Evolutionary conservation across 768 basidiomycete genomes (phyloP), one percentile per base, ranked within the genome.

Genomic region (Tylopilus plumbeoviolaceoides): DNA sequence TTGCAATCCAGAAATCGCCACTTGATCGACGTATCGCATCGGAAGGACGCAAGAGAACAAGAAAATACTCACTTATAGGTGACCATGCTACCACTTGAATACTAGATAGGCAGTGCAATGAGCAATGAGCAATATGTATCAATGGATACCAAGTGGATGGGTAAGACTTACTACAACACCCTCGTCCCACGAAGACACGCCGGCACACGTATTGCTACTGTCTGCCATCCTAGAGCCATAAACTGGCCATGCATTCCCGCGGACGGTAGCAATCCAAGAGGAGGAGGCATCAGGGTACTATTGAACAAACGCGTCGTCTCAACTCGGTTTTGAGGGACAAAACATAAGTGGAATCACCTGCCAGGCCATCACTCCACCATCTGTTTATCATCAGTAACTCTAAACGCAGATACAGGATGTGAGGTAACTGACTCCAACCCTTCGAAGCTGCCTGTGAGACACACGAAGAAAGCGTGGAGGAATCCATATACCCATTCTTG

Each of bases 371-470:
- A 73, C 70, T 27, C 74, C 74, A 14, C 33, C 74, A 39, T 60
- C 74, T 75, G 3, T 20, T 43, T 11, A 18, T 18, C 7, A 20
- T 57, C 7, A 64, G 57, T 31, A 47, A 40, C 5, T 25, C 21
- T 15, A 39, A 4, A n/a, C 2, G 18, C 1, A 18, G 38, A 51
- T 23, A 47, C 23, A 48, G n/a, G 4, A 38, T 43, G 23, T 20
- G 33, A 20, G 17, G 5, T 44, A 44, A 73, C 84, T 72, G 54
- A 84, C 83, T 78, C 87, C 87, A 90, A 11, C 85, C 87, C 53
- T 78, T 58, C 11, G 59, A 64, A 61, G 81, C 79, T 1, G 85
- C 89, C 63, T 81, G 74, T 7, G 73, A 62, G n/a, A 89, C 67
- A 65, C 88, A 91, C 11, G 66, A 66, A 5, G 83, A 78, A 9